Evolutionary conservation across 805 yeast species (phyloP).

Genomic region (Saturnispora sanitii): DNA sequence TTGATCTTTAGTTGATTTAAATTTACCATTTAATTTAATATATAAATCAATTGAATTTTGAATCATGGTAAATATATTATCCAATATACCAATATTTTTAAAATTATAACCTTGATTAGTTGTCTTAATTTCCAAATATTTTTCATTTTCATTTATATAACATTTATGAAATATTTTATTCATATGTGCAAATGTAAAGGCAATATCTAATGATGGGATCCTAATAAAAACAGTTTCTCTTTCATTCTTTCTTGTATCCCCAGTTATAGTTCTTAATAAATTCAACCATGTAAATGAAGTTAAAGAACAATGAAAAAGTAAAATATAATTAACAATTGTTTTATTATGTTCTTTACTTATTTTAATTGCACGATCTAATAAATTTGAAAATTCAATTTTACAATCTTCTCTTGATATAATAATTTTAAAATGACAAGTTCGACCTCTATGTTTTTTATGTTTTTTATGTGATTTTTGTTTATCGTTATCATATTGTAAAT

Average conservation of each 20-base stretch:
- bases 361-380: conserved; percentile 61
- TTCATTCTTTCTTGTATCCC: conserved; percentile 13
- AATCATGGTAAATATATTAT: conserved; percentile 32
- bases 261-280: conserved; percentile 41
- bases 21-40: conserved; percentile 3
- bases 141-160: not conserved
- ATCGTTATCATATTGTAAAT: conserved; percentile 2
- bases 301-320: conserved; percentile 43
- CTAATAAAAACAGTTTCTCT: conserved; percentile 22
- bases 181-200: conserved; percentile 25
- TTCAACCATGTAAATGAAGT: conserved; percentile 57
- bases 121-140: conserved; percentile 1
- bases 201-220: conserved; percentile 37
- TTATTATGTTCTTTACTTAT: conserved; percentile 26
- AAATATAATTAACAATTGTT: conserved; percentile 30
- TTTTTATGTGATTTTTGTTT: conserved; percentile 1
- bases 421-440: conserved; percentile 14
- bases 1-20: conserved; percentile 1
- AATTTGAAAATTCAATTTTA: conserved; percentile 47
- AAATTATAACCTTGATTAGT: conserved; percentile 19
- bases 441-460: conserved; percentile 12
- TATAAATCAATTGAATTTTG: conserved; percentile 23
- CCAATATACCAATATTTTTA: conserved; percentile 24
- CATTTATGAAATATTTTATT: not conserved
- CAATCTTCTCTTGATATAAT: conserved; percentile 16